These are phyloP conservation scores for Brasilioporus rufonigricans DNA, from an alignment of 768 basidiomycete species.

Conservation along the genomic window DNA sequence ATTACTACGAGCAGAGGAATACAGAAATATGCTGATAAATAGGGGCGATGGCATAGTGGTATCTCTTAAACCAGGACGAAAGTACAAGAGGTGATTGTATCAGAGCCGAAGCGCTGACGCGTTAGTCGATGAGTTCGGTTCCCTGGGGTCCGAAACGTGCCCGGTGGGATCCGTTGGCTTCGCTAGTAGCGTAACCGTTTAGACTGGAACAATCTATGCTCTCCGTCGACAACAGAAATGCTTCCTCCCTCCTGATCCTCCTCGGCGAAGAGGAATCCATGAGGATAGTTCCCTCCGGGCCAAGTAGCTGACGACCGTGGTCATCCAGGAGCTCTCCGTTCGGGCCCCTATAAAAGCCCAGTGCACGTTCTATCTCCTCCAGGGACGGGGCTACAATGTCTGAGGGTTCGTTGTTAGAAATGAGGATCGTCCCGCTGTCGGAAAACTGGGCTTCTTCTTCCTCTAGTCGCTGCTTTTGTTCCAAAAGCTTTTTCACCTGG, in stretches of 20 bases:
- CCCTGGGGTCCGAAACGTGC: slow-evolving; percentile 21
- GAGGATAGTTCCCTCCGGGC: slow-evolving; percentile 23
- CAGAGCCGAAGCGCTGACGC: too few species aligned
- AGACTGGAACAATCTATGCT: not conserved
- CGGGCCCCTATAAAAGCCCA: slow-evolving; percentile 14
- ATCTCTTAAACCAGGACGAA: not conserved
- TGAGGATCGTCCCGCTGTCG: slow-evolving; percentile 9
- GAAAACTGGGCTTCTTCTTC: slow-evolving; percentile 7
- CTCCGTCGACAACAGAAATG: not conserved
- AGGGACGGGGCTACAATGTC: not conserved
- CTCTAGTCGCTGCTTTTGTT: not conserved
- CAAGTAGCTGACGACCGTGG: slow-evolving; percentile 19
- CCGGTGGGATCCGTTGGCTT: not conserved
- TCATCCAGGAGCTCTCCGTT: slow-evolving; percentile 20
- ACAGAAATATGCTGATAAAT: not conserved
- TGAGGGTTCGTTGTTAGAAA: slow-evolving; percentile 3
- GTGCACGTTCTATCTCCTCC: not conserved
- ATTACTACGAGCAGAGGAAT: not conserved
- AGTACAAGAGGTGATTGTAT: too few species aligned
- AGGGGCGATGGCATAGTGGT: slow-evolving; percentile 2
- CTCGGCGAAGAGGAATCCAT: slow-evolving; percentile 6
- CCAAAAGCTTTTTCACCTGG: slow-evolving; percentile 18
- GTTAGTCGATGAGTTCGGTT: slow-evolving; percentile 23
- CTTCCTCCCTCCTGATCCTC: slow-evolving; percentile 4
- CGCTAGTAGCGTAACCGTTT: not conserved